Evolutionary conservation across 2,329 filamentous ascomycete species (phyloP).

Genomic region (Fusarium pilosicola): DNA sequence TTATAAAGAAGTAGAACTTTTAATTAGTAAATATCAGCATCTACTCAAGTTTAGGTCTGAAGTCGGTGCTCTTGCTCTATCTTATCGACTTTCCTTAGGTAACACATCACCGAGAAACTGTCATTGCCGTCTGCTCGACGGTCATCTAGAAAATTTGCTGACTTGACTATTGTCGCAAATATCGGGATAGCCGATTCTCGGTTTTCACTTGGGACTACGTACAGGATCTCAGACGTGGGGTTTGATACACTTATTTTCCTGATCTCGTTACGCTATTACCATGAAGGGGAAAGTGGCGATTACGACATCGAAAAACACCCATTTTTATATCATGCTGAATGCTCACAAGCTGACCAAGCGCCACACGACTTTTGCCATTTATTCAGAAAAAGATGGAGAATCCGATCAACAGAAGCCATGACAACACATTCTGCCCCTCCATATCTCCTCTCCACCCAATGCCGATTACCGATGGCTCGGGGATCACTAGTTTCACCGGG

Average conservation of each 20-base stretch:
- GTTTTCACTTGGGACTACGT: background rate
- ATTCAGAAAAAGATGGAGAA: slow-evolving; percentile 26
- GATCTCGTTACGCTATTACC: slow-evolving; percentile 31
- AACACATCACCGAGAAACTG: background rate
- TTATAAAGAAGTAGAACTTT: background rate
- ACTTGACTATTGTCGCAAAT: background rate
- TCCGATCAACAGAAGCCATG: slow-evolving; percentile 5
- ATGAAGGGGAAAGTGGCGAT: slow-evolving; percentile 40
- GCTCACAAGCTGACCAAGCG: slow-evolving; percentile 23
- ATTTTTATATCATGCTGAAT: slow-evolving; percentile 22
- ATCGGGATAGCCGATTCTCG: background rate
- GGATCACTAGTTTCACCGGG: background rate
- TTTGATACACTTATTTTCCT: slow-evolving; percentile 12
- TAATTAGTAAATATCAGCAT: background rate
- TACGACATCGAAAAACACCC: slow-evolving; percentile 39
- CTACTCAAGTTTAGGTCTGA: background rate
- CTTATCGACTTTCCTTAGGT: background rate
- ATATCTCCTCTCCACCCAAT: slow-evolving; percentile 2
- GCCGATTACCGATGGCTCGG: slow-evolving; percentile 32
- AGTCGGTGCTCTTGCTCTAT: background rate
- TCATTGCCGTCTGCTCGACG: background rate
- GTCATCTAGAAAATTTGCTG: background rate
- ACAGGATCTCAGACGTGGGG: slow-evolving; percentile 12
- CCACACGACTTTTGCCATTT: slow-evolving; percentile 27
- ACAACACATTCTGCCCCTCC: slow-evolving; percentile 24